Evolutionary conservation across 495 filamentous ascomycete genomes (phyloP).

Genomic region (Peziza echinospora): DNA sequence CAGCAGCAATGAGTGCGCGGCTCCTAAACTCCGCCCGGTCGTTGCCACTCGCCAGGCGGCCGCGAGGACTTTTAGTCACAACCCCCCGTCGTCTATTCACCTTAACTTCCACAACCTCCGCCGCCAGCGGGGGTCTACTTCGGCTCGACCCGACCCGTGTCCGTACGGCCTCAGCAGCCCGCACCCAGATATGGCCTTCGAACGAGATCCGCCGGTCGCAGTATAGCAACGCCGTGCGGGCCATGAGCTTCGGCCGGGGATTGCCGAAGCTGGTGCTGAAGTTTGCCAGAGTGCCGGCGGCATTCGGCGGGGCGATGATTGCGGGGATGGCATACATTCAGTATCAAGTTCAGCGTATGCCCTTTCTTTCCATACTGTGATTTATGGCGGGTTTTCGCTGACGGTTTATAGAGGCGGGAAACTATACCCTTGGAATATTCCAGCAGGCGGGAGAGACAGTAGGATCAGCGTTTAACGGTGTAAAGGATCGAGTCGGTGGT

Average conservation of each 20-base stretch:
- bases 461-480: conserved; percentile 37
- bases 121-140: conserved; percentile 13
- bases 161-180: conserved; percentile 6
- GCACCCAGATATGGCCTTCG: conserved; percentile 10
- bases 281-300: conserved; percentile 64
- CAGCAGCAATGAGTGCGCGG: conserved; percentile 17
- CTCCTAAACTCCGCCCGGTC: conserved; percentile 9
- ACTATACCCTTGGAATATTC: conserved; percentile 66
- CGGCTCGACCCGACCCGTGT: conserved; percentile 5
- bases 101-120: background rate
- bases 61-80: conserved; percentile 1
- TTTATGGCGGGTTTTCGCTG: conserved; percentile 10
- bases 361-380: background rate
- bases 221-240: conserved; percentile 60
- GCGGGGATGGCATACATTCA: conserved; percentile 79
- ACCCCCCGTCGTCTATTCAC: conserved; percentile 4
- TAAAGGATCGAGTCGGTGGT: conserved; percentile 43
- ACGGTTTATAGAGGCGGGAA: conserved; percentile 50
- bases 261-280: conserved; percentile 81
- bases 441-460: conserved; percentile 47
- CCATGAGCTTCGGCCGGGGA: conserved; percentile 63
- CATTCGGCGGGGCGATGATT: conserved; percentile 74
- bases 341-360: conserved; percentile 81
- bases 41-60: conserved; percentile 6
- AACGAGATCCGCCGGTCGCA: conserved; percentile 22